Percentiles rank a stretch among this genome's conserved stretches.
Conservation (phyloP, 352 stramenopile genomes). For the Phytopythium ostracodes region DNA sequence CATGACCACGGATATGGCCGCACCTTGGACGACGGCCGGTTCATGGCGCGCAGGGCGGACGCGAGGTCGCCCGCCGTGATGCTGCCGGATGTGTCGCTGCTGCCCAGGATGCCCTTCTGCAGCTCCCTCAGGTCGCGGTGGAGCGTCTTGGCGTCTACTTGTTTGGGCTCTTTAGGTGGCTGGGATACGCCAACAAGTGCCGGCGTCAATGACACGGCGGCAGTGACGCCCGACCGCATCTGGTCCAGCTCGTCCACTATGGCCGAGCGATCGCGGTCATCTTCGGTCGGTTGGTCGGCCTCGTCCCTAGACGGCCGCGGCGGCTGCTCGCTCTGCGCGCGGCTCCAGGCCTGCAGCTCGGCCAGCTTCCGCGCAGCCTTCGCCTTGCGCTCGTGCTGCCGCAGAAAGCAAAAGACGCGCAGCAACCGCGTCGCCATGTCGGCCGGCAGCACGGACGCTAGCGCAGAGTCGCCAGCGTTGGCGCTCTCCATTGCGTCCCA, state of each 20-base stretch:
- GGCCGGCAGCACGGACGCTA: conserved; percentile 18
- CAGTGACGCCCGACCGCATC: conserved; percentile 7
- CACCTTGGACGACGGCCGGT: conserved; percentile 31
- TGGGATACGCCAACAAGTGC: too few species aligned
- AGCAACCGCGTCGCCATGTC: conserved; percentile 44
- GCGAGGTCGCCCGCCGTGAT: conserved; percentile 43
- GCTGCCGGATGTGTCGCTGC: conserved; percentile 27
- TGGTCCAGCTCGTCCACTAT: conserved; percentile 28
- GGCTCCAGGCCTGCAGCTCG: conserved; percentile 26
- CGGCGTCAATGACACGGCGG: background rate
- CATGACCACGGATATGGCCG: background rate
- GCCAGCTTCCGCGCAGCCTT: conserved; percentile 27
- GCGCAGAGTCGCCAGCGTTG: conserved; percentile 3
- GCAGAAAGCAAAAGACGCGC: conserved; percentile 48
- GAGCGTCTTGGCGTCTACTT: conserved; percentile 12
- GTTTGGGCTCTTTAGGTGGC: background rate
- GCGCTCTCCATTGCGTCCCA: background rate
- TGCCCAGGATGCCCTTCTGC: conserved; percentile 31
- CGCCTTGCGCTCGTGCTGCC: conserved; percentile 56
- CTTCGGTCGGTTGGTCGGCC: background rate
- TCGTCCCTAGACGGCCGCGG: background rate
- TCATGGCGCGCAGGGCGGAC: conserved; percentile 39
- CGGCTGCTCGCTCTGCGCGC: conserved; percentile 1
- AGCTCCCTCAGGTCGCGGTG: conserved; percentile 43
- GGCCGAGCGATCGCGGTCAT: conserved; percentile 10